Base-by-base conservation (phyloP, 495 filamentous ascomycete genomes). In the Lichina pygmaea region DNA sequence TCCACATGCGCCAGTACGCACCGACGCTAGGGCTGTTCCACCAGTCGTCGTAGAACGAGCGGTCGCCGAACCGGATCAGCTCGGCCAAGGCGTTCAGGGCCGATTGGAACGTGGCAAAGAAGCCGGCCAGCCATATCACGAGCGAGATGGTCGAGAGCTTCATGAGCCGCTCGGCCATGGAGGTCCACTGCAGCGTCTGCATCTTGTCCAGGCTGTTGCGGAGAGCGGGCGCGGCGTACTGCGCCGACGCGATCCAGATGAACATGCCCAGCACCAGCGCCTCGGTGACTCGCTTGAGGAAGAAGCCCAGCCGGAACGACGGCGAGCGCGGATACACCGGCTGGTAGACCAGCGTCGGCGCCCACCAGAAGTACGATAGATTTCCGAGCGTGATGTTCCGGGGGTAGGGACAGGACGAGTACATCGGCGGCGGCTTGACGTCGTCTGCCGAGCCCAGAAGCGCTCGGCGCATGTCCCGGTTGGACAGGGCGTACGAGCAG, bases 31-130 rank as follows among this genome's bases (percentile, higher is more conserved):
- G 73, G 41, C 76, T 82, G 54, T 97, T 97, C 89, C 86, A 97
- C 89, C 89, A 97, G 48, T 89, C 83, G 1, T 79, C 75, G 57
- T 97, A 97, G 57, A 95, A 97, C 42, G 86, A 77, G 13, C 89
- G 72, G 59, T 97, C 89, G 8, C 74, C 89, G 51, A 97, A 97
- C 34, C 66, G 65, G 65, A 83, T 82, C 7, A 93, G 62, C 59
- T 97, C 89, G 1, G 89, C 86, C 44, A 97, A 59, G 1, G 82
- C 83, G 55, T 97, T 97, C 13, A 97, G 62, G 36, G 76, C 69
- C 6, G 75, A 78, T 55, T 97, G 89, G 60, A 97, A 97, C 12
- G 94, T 61, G 0, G 86, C 86, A 54, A 93, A 95, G 66, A 97
- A 95, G 1, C 89, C 86, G 4, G 83, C 82, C 3, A 97, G 73